Evolutionary conservation across 306 rosid genomes (phyloP), one percentile per base, ranked within the genome.

Genomic region (Senna tora): DNA sequence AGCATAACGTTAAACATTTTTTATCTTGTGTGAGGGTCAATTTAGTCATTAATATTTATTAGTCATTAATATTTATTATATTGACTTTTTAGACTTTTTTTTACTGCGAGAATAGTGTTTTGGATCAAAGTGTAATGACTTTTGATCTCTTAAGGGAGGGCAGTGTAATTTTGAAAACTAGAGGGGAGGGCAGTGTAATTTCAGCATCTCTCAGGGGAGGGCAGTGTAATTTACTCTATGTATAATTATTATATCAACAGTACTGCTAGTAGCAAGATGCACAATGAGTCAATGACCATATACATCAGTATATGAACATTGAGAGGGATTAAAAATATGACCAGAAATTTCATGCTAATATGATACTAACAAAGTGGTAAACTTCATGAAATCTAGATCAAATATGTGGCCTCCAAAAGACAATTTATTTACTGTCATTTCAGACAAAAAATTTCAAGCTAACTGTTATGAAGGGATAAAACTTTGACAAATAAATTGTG

Each of bases 211-310:
- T n/a, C n/a, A n/a, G n/a, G n/a, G n/a, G n/a, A n/a, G n/a, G n/a
- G n/a, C n/a, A n/a, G n/a, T n/a, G n/a, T n/a, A n/a, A n/a, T n/a
- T n/a, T n/a, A n/a, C n/a, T n/a, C n/a, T n/a, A n/a, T 54, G 25
- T 42, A 22, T 16, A 25, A 74, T 43, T 36, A 56, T 14, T 43
- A n/a, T 67, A 63, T 72, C 69, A 66, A 45, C 17, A 36, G 52
- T 52, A 45, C 66, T 21, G 30, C 25, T 36, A 46, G 21, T 22
- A 52, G 62, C 64, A 39, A 52, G 59, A 54, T 36, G 65, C 49
- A 49, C 8, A 54, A 17, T 33, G 34, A 19, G 21, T 39, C 12
- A 54, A 17, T 33, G 34, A 30, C 42, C 42, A 21, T 6, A 42
- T 49, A 43, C 36, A 47, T 28, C 17, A 36, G 61, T 11, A 39